These are phyloP conservation scores for Phytopythium helicoides DNA, from an alignment of 352 stramenopile genomes.

Conservation along the genomic window DNA sequence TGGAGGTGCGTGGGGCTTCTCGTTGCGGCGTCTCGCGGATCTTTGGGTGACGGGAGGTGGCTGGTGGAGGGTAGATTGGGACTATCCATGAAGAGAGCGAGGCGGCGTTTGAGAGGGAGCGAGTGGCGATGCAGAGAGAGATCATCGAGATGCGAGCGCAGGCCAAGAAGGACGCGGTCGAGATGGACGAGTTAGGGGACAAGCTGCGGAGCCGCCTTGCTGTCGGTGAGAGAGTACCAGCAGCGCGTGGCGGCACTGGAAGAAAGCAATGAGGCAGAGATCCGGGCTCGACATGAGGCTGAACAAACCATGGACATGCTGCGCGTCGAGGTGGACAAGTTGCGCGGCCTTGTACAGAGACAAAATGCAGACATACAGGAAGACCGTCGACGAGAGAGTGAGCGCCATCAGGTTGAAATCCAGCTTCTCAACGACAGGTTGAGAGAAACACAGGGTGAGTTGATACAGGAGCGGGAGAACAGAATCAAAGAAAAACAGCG, in stretches of 20 bases:
- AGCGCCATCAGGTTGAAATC: conserved; percentile 33
- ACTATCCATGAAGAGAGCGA: conserved; percentile 60
- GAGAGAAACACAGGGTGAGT: conserved; percentile 43
- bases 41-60: too few relatives aligned
- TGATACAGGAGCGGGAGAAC: conserved; percentile 54
- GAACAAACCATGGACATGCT: conserved; percentile 71
- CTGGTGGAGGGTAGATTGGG: too few relatives aligned
- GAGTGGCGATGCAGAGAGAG: conserved; percentile 33
- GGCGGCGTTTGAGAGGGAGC: conserved; percentile 41
- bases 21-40: too few relatives aligned
- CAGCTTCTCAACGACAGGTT: conserved; percentile 34
- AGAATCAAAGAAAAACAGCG: conserved; percentile 61
- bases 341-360: conserved; percentile 45
- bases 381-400: conserved; percentile 24
- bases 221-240: conserved; percentile 50
- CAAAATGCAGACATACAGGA: conserved; percentile 48
- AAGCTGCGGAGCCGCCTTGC: conserved; percentile 35
- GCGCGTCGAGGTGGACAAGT: conserved; percentile 66
- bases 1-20: too few relatives aligned
- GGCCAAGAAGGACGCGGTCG: conserved; percentile 33
- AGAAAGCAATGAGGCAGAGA: conserved; percentile 56
- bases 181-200: conserved; percentile 54
- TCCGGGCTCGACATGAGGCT: conserved; percentile 40
- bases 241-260: conserved; percentile 57
- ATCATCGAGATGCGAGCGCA: conserved; percentile 50